Evolutionary conservation across 768 basidiomycete genomes (phyloP).

Genomic region (Phanerodontia chrysosporium): DNA sequence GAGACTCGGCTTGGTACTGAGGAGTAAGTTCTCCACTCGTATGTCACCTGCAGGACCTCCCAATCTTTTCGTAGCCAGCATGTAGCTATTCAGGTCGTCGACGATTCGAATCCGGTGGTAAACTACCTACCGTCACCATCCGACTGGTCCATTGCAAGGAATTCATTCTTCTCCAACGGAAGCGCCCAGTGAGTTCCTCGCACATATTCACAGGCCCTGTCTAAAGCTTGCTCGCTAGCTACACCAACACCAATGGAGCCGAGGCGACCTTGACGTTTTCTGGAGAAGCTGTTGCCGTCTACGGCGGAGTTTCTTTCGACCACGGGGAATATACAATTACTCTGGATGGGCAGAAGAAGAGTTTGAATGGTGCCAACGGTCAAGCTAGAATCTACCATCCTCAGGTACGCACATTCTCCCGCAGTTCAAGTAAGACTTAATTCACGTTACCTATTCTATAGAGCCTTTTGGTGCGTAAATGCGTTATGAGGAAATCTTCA

Average conservation of each 20-base stretch:
- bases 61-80: conserved; percentile 7
- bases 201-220: too few species aligned
- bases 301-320: conserved; percentile 49
- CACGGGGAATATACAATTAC: conserved; percentile 44
- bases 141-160: conserved; percentile 33
- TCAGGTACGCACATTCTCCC: conserved; percentile 23
- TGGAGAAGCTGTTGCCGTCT: conserved; percentile 52
- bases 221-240: conserved; percentile 34
- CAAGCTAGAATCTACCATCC: conserved; percentile 30
- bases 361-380: conserved; percentile 35
- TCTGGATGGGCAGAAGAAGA: conserved; percentile 36
- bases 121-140: conserved; percentile 34
- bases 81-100: conserved; percentile 25
- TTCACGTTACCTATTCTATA: not conserved
- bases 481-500: not conserved
- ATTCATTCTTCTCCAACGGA: conserved; percentile 29
- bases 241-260: conserved; percentile 34
- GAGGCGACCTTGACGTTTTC: conserved; percentile 40
- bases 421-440: not conserved
- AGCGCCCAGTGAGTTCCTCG: conserved; percentile 46
- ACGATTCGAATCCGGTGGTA: conserved; percentile 38
- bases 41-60: not conserved
- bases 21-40: conserved; percentile 28
- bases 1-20: conserved; percentile 34
- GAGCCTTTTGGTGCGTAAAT: conserved; percentile 22